Evolutionary conservation across 2,329 filamentous ascomycete genomes (phyloP), one percentile per base, ranked within the genome.

Genomic region (Orbilia quercus): DNA sequence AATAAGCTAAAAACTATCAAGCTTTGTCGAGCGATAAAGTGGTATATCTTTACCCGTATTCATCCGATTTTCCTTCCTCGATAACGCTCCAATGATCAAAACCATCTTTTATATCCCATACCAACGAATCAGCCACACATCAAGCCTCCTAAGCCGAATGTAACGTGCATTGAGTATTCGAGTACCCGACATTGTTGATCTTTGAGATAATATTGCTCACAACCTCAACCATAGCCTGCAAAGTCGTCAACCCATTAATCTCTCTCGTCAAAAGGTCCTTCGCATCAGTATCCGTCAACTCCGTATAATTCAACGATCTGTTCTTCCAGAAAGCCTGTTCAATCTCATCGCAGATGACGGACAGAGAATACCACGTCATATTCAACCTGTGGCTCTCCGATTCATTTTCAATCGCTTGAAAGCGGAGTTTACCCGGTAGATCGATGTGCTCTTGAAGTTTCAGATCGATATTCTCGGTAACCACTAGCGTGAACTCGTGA

Each of bases 181-280:
- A 59, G 36, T 53, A 73, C 16, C 69, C 69, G 34, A 73, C 60
- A 31, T 73, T 73, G 28, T 73, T 66, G 40, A 73, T 73, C 48
- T 66, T 73, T 14, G 60, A 44, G 44, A 73, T 28, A 16, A 73
- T 36, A 45, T 66, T 60, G 54, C 54, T 62, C 45, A 73, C 60
- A 28, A 66, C 60, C 12, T 53, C 38, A 22, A 66, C 50, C 54
- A 66, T 64, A n/a, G 60, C 54, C 16, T 65, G 20, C 20, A 73
- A 20, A 25, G 57, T 73, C 6, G 60, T 73, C 53, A 36, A 40
- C 0, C 45, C 48, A 40, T 73, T 20, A 11, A 14, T 51, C 54
- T 47, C 40, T n/a, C 50, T 45, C 16, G 60, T 55, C 31, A 73
- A 51, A 23, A 66, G 6, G 31, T 73, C 60, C 31, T 62, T 73